phyloP scores from a whole-genome alignment of 108 stramenopile species.

The Nitzschia sp. region DNA sequence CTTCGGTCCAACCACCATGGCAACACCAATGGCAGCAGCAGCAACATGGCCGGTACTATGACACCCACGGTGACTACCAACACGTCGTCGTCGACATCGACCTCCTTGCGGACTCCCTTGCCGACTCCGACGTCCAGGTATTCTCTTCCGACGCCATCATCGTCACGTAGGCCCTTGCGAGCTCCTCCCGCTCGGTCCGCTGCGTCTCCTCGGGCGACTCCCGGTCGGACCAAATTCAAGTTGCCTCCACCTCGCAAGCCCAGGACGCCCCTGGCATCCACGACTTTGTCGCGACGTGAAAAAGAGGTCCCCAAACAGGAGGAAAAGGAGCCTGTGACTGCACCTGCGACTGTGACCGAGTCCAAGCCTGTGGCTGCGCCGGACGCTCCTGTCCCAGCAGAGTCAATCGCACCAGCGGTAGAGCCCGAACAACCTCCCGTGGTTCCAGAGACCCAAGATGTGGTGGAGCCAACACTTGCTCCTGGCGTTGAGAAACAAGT shows the following conservation, averaged over 20 bases:
- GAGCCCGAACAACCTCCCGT: too few relatives aligned
- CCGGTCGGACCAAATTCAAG: slow-evolving; percentile 23
- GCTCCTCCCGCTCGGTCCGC: slow-evolving; percentile 14
- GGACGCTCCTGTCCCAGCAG: too few relatives aligned
- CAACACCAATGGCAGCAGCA: not conserved
- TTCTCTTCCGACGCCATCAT: not conserved
- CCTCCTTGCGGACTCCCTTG: not conserved
- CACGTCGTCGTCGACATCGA: too few relatives aligned
- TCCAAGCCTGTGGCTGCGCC: too few relatives aligned
- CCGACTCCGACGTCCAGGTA: not conserved
- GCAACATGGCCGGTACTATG: not conserved
- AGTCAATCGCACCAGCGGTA: too few relatives aligned
- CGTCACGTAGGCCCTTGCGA: slow-evolving; percentile 15
- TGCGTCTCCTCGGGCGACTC: not conserved
- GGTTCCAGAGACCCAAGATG: too few relatives aligned
- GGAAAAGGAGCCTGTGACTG: not conserved
- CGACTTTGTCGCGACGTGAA: not conserved
- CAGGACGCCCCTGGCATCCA: not conserved
- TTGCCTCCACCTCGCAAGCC: slow-evolving; percentile 32
- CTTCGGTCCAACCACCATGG: slow-evolving; percentile 16
- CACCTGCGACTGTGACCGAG: too few relatives aligned
- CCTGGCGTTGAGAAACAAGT: too few relatives aligned
- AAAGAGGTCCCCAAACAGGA: not conserved
- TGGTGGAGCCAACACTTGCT: too few relatives aligned
- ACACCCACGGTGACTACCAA: too few relatives aligned